These are phyloP conservation scores for Cladosporium halotolerans DNA, from an alignment of 2,329 filamentous ascomycete genomes.

Conservation along the genomic window DNA sequence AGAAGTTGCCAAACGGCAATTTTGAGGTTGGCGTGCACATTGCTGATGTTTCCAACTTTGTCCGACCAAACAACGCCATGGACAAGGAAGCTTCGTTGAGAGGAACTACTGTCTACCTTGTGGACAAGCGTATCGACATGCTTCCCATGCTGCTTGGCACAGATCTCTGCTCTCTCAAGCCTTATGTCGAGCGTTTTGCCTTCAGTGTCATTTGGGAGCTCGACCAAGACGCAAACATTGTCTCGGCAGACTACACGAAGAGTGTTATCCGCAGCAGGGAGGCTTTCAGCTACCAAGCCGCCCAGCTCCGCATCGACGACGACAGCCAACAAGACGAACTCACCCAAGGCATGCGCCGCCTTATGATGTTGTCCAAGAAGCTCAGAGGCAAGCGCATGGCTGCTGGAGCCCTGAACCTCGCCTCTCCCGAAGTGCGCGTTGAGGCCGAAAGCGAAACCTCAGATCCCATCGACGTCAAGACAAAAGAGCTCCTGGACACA, in stretches of 20 bases:
- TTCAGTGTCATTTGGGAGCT: conserved; percentile 67
- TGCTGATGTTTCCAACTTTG: conserved; percentile 98
- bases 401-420: conserved; percentile 87
- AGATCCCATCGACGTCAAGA: conserved; percentile 92
- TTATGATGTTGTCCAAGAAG: conserved; percentile 85
- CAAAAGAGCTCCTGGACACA: conserved; percentile 86
- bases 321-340: conserved; percentile 79
- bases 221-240: conserved; percentile 74
- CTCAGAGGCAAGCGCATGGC: conserved; percentile 94
- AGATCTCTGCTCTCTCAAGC: conserved; percentile 92
- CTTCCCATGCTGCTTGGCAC: conserved; percentile 92
- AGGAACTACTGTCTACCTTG: conserved; percentile 93
- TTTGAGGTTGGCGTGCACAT: conserved; percentile 97
- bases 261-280: conserved; percentile 95
- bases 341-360: conserved; percentile 78
- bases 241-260: conserved; percentile 85
- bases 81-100: conserved; percentile 89
- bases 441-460: conserved; percentile 93
- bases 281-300: conserved; percentile 96
- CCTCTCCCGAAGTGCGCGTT: conserved; percentile 95
- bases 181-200: conserved; percentile 76
- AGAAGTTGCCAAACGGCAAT: conserved; percentile 80
- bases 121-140: conserved; percentile 99
- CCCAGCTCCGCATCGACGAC: conserved; percentile 90
- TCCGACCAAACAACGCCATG: conserved; percentile 96